Evolutionary conservation across 495 filamentous ascomycete species (phyloP).

Genomic region (Neurospora tetrasperma): DNA sequence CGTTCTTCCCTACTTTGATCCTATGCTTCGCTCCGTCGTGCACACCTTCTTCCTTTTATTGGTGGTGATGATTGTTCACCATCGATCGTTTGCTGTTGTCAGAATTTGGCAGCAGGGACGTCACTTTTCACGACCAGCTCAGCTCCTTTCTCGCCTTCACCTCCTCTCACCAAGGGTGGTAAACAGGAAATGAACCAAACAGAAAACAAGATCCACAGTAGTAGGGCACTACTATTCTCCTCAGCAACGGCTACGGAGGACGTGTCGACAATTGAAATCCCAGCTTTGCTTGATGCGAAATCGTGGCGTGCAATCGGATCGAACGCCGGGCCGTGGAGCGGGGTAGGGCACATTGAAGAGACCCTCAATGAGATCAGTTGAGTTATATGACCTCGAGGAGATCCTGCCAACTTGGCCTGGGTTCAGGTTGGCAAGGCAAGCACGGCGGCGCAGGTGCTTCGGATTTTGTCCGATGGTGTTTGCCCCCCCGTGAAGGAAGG

Average conservation of each 20-base stretch:
- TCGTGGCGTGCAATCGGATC: background rate
- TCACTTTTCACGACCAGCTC: background rate
- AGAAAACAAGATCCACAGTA: background rate
- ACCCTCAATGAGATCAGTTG: background rate
- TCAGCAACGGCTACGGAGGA: no score
- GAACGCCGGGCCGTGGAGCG: background rate
- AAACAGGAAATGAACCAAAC: background rate
- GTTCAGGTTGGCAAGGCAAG: background rate
- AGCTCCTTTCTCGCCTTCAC: background rate
- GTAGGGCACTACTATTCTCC: no score
- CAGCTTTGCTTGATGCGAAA: background rate
- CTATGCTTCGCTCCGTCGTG: background rate
- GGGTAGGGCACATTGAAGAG: background rate
- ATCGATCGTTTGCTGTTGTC: background rate
- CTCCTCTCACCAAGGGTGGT: background rate
- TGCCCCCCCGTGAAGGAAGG: background rate
- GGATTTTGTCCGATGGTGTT: background rate
- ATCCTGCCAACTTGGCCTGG: background rate
- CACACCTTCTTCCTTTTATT: background rate
- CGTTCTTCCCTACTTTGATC: background rate
- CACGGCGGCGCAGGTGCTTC: background rate
- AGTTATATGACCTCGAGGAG: background rate
- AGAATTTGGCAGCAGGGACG: background rate
- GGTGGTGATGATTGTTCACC: background rate
- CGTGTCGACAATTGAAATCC: background rate